phyloP scores from a whole-genome alignment of 2,329 filamentous ascomycete genomes.

The Fusarium mexicanum region DNA sequence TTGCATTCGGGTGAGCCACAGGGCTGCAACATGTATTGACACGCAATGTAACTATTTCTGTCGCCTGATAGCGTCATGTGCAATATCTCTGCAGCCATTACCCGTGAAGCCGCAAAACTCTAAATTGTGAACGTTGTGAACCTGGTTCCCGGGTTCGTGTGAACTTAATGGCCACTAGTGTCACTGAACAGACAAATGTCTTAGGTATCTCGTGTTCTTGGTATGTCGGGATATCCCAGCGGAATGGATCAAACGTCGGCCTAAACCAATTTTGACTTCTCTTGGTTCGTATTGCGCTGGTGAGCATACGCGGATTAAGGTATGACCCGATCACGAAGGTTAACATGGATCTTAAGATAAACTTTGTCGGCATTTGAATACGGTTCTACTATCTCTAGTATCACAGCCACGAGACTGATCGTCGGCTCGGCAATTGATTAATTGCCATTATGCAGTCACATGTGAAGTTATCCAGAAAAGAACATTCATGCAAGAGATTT shows the following conservation, averaged over 20 bases:
- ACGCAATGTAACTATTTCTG: not conserved
- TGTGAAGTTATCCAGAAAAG: not conserved
- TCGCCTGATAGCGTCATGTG: slow-evolving; percentile 2
- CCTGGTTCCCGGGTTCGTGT: not conserved
- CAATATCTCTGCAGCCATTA: not conserved
- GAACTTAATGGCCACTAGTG: not conserved
- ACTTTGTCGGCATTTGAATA: not conserved
- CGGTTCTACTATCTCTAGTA: not conserved
- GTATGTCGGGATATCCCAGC: not conserved
- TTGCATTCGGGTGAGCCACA: not conserved
- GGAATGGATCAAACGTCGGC: not conserved
- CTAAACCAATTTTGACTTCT: not conserved
- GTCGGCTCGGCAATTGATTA: not conserved
- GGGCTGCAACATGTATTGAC: not conserved
- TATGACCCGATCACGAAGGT: not conserved
- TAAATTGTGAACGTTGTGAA: not conserved
- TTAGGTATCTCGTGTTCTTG: not conserved
- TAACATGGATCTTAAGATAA: not conserved
- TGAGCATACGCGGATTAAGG: not conserved
- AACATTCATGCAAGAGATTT: not conserved
- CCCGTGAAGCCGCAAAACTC: not conserved
- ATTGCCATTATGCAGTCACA: not conserved
- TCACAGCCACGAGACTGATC: too few relatives aligned
- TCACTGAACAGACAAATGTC: not conserved
- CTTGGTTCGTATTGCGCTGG: not conserved